These are phyloP conservation scores for Rubus parviflorus DNA, from an alignment of 306 rosid genomes.

Conservation along the genomic window DNA sequence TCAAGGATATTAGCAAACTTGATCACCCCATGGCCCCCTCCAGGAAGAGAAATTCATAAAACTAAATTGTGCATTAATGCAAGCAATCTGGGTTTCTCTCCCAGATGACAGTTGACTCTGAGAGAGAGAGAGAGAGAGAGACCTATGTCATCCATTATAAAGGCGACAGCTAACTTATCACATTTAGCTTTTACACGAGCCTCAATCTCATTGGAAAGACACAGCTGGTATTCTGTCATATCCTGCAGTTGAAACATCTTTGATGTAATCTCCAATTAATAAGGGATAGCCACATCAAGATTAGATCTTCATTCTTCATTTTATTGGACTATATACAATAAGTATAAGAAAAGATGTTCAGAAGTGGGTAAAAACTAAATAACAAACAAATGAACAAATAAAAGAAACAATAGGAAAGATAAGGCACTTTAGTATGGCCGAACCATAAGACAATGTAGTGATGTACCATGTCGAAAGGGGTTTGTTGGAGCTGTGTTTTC, in stretches of 20 bases:
- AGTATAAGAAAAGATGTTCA: neutral
- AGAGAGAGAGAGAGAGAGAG: conserved; percentile 24
- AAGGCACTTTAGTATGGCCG: conserved; percentile 3
- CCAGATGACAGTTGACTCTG: no score
- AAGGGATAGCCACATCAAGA: neutral
- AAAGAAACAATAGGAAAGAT: neutral
- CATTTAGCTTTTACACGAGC: conserved; percentile 73
- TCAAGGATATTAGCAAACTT: neutral
- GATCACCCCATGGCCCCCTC: neutral
- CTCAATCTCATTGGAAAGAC: conserved; percentile 74
- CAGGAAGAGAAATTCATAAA: neutral
- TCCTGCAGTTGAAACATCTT: conserved; percentile 45
- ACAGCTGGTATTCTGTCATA: conserved; percentile 74
- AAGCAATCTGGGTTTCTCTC: no score
- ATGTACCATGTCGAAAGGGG: conserved; percentile 63
- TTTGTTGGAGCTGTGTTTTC: conserved; percentile 78
- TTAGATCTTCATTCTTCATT: conserved; percentile 12
- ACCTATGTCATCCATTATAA: conserved; percentile 76
- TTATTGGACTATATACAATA: conserved; percentile 8
- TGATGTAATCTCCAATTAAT: conserved; percentile 8
- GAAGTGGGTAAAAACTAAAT: neutral
- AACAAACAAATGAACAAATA: neutral
- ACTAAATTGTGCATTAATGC: neutral
- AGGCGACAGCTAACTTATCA: conserved; percentile 64
- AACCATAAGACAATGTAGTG: neutral